These are phyloP conservation scores for Lepidium aucheri DNA, from an alignment of 345 rosid genomes.

Conservation along the genomic window DNA sequence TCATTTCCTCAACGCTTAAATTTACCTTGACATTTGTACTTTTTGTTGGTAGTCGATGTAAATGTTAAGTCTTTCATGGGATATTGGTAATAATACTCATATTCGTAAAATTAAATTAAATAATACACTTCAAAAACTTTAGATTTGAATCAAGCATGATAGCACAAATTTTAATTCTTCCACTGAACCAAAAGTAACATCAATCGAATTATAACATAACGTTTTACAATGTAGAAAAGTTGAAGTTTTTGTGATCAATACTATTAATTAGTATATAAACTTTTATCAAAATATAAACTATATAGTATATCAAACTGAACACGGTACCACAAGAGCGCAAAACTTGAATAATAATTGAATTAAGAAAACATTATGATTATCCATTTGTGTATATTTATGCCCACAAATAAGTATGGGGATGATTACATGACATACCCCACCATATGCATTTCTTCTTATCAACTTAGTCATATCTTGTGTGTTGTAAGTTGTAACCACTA, in stretches of 20 bases:
- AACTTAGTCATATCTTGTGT: conserved; percentile 2
- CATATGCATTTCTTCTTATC: conserved; percentile 19
- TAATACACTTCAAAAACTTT: background rate
- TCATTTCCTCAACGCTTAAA: conserved; percentile 55
- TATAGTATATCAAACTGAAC: background rate
- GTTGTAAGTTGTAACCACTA: conserved; percentile 22
- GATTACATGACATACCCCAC: conserved; percentile 25
- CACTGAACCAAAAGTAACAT: no score
- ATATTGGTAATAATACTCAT: background rate
- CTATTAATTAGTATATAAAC: background rate
- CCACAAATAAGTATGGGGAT: conserved; percentile 17
- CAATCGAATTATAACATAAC: no score
- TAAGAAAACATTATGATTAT: conserved; percentile 13
- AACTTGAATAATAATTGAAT: conserved; percentile 8
- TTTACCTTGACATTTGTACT: background rate
- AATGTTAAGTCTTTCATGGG: conserved; percentile 14
- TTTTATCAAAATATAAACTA: no score
- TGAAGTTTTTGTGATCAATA: background rate
- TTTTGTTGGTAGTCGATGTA: conserved; percentile 14
- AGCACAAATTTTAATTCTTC: no score
- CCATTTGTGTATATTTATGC: background rate
- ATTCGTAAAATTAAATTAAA: background rate
- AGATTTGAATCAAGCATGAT: background rate
- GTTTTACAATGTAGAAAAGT: no score
- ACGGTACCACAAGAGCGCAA: conserved; percentile 25